Evolutionary conservation across 495 filamentous ascomycete species (phyloP).

Genomic region (Penicillium goetzii): DNA sequence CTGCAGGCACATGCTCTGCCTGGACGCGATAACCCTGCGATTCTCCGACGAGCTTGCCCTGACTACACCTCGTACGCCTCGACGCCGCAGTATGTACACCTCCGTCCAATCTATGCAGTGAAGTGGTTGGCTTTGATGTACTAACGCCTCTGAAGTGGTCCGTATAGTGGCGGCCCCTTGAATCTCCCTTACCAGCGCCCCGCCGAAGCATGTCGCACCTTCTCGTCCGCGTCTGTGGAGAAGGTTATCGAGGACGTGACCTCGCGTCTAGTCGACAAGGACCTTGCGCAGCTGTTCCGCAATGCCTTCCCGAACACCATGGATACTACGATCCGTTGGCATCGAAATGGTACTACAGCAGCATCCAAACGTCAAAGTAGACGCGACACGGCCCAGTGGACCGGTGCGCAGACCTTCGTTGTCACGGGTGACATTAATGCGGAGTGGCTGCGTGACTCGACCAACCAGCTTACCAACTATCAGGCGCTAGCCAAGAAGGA

Average conservation of each 20-base stretch:
- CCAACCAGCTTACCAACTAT: constrained; percentile 91
- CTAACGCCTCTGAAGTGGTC: constrained; percentile 54
- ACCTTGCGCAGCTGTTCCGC: constrained; percentile 90
- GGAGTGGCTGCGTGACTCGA: constrained; percentile 97
- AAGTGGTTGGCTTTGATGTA: neutral
- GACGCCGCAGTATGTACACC: constrained; percentile 47
- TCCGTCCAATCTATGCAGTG: neutral
- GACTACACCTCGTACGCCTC: constrained; percentile 55
- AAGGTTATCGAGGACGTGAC: constrained; percentile 83
- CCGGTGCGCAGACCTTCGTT: constrained; percentile 87
- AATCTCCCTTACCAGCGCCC: constrained; percentile 90
- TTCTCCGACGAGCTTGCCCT: constrained; percentile 52
- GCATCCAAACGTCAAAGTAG: constrained; percentile 38
- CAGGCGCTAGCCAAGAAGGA: constrained; percentile 83
- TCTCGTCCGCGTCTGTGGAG: constrained; percentile 82
- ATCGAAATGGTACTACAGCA: constrained; percentile 53
- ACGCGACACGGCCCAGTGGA: constrained; percentile 68
- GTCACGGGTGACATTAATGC: constrained; percentile 99
- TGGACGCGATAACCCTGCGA: constrained; percentile 34
- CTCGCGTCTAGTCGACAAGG: constrained; percentile 77
- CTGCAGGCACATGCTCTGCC: constrained; percentile 30
- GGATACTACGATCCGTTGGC: constrained; percentile 88
- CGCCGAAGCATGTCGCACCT: constrained; percentile 78
- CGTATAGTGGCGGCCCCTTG: constrained; percentile 78
- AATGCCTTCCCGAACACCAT: constrained; percentile 97